These are phyloP conservation scores for Entomortierella beljakovae DNA, from an alignment of 192 early-diverging fungal species.

Conservation along the genomic window DNA sequence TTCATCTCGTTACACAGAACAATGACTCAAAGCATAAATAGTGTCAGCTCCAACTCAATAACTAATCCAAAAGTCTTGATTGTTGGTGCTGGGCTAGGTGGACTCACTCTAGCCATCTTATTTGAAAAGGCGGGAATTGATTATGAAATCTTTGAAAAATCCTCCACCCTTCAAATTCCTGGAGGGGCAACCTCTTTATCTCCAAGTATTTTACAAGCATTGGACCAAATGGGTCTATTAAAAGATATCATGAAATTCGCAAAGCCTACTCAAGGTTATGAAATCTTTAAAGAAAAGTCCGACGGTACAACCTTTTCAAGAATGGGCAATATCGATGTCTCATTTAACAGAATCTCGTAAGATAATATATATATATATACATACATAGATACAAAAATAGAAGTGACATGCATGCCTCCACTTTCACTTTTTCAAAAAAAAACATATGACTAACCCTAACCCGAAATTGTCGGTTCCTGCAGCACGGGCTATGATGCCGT, in stretches of 20 bases:
- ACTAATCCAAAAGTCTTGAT: neutral
- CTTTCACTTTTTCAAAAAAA: too few relatives aligned
- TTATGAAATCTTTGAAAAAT: neutral
- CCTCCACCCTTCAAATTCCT: neutral
- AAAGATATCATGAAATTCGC: neutral
- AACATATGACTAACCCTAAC: neutral
- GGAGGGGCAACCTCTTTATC: neutral
- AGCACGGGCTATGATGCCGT: neutral
- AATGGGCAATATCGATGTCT: neutral
- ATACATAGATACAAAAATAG: neutral
- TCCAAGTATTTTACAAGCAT: neutral
- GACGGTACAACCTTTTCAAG: neutral
- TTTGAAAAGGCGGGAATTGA: neutral
- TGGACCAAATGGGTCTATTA: neutral
- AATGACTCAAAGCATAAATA: too few relatives aligned
- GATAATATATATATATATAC: too few relatives aligned
- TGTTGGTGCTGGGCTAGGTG: neutral
- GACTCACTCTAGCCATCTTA: neutral
- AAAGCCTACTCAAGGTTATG: neutral
- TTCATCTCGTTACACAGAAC: too few relatives aligned
- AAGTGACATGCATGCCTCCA: neutral
- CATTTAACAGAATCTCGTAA: too few relatives aligned
- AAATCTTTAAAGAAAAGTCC: neutral
- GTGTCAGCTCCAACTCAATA: too few relatives aligned
- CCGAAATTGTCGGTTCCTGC: too few relatives aligned